Conservation (phyloP, 495 filamentous ascomycete genomes). For the Entonaema liquescens region DNA sequence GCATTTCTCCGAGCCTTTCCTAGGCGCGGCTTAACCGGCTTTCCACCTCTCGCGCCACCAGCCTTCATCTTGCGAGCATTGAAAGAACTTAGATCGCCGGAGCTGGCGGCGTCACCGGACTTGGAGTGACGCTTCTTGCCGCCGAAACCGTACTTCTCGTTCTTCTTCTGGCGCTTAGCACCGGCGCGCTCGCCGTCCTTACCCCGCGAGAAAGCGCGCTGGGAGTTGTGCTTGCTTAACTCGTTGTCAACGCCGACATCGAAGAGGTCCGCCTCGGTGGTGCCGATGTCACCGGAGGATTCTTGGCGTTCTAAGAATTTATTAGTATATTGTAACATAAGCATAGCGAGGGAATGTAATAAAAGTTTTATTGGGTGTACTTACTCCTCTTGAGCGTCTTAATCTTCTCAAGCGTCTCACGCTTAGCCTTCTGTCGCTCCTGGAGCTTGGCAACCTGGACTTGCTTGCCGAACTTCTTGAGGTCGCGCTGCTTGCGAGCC, state of each 20-base stretch:
- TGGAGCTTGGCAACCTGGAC: conserved; percentile 96
- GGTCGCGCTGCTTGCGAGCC: conserved; percentile 88
- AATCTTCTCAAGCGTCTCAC: conserved; percentile 91
- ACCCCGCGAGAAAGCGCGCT: conserved; percentile 55
- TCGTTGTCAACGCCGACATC: conserved; percentile 91
- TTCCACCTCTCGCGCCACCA: conserved; percentile 31
- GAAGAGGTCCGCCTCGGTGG: conserved; percentile 88
- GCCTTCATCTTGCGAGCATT: conserved; percentile 85
- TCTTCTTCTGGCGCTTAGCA: conserved; percentile 87
- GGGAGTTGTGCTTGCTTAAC: conserved; percentile 52
- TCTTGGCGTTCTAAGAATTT: conserved; percentile 78
- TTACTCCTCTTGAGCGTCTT: conserved; percentile 90
- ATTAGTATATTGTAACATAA: conserved; percentile 12
- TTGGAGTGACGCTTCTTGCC: conserved; percentile 92
- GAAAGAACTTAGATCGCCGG: conserved; percentile 79
- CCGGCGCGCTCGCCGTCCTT: conserved; percentile 52
- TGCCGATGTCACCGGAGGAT: conserved; percentile 65
- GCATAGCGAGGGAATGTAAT: neutral
- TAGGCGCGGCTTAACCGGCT: conserved; percentile 24
- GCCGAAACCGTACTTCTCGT: conserved; percentile 91
- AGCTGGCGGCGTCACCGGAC: conserved; percentile 84
- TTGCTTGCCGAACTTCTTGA: conserved; percentile 99
- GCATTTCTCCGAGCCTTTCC: conserved; percentile 56
- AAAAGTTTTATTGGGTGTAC: conserved; percentile 38
- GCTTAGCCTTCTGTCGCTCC: conserved; percentile 90